Evolutionary conservation across 2,329 filamentous ascomycete species (phyloP).

Genomic region (Pseudogymnoascus sp.): DNA sequence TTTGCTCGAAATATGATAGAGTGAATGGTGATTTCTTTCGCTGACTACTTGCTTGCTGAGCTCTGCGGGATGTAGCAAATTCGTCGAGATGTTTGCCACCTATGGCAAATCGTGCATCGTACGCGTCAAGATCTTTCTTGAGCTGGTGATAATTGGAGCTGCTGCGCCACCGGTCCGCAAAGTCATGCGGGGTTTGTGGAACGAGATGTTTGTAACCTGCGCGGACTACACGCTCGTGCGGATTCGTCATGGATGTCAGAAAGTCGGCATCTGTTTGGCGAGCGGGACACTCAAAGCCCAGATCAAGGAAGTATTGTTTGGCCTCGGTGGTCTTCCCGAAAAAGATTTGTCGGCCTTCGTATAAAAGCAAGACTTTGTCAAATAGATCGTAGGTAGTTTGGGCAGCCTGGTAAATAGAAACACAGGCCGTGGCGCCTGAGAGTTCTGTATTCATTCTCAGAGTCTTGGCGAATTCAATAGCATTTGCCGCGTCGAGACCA

Average conservation of each 20-base stretch:
- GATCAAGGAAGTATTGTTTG: conserved; percentile 56
- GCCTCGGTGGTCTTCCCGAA: conserved; percentile 57
- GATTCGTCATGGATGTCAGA: conserved; percentile 61
- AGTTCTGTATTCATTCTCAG: conserved; percentile 59
- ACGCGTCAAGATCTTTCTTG: conserved; percentile 41
- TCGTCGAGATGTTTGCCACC: conserved; percentile 47
- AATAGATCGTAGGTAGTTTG: conserved; percentile 64
- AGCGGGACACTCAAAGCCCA: conserved; percentile 60
- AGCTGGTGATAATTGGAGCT: conserved; percentile 40
- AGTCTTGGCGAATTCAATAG: conserved; percentile 62
- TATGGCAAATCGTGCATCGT: conserved; percentile 50
- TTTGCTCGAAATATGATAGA: conserved; percentile 45
- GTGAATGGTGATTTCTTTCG: conserved; percentile 63
- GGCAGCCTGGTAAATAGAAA: conserved; percentile 67
- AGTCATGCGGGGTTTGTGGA: conserved; percentile 63
- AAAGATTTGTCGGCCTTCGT: conserved; percentile 71
- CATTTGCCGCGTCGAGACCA: conserved; percentile 66
- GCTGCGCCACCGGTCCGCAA: conserved; percentile 40
- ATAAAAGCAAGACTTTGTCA: conserved; percentile 67
- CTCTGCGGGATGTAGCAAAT: conserved; percentile 38
- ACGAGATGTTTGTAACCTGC: conserved; percentile 53
- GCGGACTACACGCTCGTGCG: conserved; percentile 47
- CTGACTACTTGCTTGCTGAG: conserved; percentile 37
- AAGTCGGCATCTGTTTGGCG: conserved; percentile 65
- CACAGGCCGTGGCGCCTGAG: conserved; percentile 50